Percentiles rank a stretch among this genome's conserved stretches.
Conservation (phyloP, 129 eudicot species). For the Scalesia atractyloides region DNA sequence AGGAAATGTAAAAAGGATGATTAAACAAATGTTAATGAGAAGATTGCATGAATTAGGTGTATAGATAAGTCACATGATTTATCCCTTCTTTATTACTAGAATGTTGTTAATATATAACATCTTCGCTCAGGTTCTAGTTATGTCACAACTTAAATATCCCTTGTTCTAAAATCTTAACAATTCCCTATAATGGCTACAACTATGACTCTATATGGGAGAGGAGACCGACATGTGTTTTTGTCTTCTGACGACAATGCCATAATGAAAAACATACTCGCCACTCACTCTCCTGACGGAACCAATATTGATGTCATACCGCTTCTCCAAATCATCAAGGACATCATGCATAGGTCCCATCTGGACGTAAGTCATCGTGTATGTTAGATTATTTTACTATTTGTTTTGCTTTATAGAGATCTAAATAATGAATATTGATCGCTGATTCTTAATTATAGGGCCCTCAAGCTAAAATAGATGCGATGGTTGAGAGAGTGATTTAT, state of each 20-base stretch:
- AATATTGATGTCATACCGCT: slow-evolving; percentile 57
- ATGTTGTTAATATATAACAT: not conserved
- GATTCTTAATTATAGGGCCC: slow-evolving; percentile 36
- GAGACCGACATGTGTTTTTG: slow-evolving; percentile 51
- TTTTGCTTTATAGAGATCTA: not conserved
- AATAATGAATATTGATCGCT: not conserved
- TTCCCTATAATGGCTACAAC: slow-evolving; percentile 36
- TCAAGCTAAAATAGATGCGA: slow-evolving; percentile 50
- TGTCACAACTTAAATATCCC: not conserved
- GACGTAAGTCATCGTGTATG: slow-evolving; percentile 24
- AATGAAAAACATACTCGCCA: slow-evolving; percentile 62
- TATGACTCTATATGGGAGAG: slow-evolving; percentile 36
- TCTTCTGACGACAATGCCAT: slow-evolving; percentile 71
- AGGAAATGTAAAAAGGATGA: not conserved
- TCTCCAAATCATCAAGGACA: slow-evolving; percentile 68
- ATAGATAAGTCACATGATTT: slow-evolving; percentile 68
- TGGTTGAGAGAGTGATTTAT: slow-evolving; percentile 46
- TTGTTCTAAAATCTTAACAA: not conserved
- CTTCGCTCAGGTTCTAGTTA: not conserved
- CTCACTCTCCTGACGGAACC: slow-evolving; percentile 72
- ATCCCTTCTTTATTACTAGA: slow-evolving; percentile 37
- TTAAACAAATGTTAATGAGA: not conserved
- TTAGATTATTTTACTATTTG: not conserved
- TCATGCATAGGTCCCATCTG: slow-evolving; percentile 53
- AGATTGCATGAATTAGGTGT: slow-evolving; percentile 11